phyloP scores from a whole-genome alignment of 2,329 filamentous ascomycete genomes.

The Sporothrix humicola region DNA sequence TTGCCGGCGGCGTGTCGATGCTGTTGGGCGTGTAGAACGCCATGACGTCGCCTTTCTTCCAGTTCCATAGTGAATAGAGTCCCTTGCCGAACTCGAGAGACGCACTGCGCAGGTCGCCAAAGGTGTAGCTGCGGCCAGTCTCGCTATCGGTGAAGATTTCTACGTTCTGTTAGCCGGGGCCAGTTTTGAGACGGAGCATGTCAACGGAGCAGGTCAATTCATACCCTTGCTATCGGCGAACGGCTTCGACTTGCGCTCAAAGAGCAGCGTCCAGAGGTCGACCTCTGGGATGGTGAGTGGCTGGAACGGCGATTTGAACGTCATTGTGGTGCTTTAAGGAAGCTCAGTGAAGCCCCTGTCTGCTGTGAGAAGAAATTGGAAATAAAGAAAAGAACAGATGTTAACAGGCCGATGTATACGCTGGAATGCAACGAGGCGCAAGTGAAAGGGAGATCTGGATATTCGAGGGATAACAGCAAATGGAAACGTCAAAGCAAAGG shows the following conservation, averaged over 20 bases:
- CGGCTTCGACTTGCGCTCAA: conserved; percentile 68
- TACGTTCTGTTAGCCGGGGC: conserved; percentile 45
- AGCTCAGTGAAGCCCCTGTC: background rate
- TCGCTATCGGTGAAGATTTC: conserved; percentile 80
- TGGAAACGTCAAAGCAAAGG: background rate
- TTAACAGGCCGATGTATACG: background rate
- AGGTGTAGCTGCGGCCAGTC: conserved; percentile 72
- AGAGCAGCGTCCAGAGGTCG: conserved; percentile 80
- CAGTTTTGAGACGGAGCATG: background rate
- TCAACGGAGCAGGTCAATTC: background rate
- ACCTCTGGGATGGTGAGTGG: conserved; percentile 71
- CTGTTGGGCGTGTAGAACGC: conserved; percentile 83
- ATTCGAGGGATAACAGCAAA: background rate
- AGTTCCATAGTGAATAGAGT: conserved; percentile 74
- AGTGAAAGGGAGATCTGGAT: background rate
- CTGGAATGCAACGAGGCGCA: background rate
- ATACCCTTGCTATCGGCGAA: conserved; percentile 76
- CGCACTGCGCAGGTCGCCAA: conserved; percentile 65
- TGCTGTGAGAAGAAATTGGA: background rate
- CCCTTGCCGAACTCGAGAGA: conserved; percentile 81
- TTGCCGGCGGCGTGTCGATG: conserved; percentile 79
- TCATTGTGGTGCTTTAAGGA: conserved; percentile 61
- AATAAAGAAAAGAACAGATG: too few relatives aligned
- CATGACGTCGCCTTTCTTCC: conserved; percentile 83
- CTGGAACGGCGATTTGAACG: conserved; percentile 69